A percentile compares a stretch with the other conserved stretches of the same genome.
Evolutionary conservation across 306 rosid genomes (phyloP).

Genomic region (Citrullus colocynthis): DNA sequence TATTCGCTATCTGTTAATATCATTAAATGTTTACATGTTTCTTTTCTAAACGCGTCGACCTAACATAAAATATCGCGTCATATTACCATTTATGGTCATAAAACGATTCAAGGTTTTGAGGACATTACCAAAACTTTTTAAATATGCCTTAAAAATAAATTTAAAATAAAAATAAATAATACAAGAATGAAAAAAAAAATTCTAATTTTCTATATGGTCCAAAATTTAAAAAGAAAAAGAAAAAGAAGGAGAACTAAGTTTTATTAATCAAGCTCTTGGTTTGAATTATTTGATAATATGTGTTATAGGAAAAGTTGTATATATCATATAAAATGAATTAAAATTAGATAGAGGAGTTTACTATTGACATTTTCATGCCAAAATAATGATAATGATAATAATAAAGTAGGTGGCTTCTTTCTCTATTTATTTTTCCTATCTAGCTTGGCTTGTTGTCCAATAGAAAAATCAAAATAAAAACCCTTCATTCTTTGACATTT

Average conservation of each 20-base stretch:
- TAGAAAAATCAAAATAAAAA: background rate
- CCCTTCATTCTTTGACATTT: background rate
- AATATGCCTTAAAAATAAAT: background rate
- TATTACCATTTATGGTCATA: background rate
- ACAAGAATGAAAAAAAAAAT: background rate
- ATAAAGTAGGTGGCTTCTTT: conserved; percentile 24
- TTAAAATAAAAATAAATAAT: background rate
- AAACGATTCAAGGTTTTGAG: background rate
- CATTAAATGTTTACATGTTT: background rate
- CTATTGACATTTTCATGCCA: conserved; percentile 42
- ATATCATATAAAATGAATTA: background rate
- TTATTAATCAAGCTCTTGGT: background rate
- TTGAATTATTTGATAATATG: background rate
- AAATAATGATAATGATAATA: conserved; percentile 3
- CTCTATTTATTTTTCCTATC: background rate
- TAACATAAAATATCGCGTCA: background rate
- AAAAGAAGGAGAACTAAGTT: background rate
- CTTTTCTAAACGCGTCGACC: background rate
- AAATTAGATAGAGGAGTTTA: background rate
- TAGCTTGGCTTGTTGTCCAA: background rate
- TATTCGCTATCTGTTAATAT: background rate
- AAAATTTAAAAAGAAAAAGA: background rate
- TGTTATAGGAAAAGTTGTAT: too few relatives aligned
- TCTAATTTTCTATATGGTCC: background rate
- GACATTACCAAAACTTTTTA: background rate